Base-by-base conservation (phyloP, 805 yeast species). In the Myxozyma vanderwaltii region DNA sequence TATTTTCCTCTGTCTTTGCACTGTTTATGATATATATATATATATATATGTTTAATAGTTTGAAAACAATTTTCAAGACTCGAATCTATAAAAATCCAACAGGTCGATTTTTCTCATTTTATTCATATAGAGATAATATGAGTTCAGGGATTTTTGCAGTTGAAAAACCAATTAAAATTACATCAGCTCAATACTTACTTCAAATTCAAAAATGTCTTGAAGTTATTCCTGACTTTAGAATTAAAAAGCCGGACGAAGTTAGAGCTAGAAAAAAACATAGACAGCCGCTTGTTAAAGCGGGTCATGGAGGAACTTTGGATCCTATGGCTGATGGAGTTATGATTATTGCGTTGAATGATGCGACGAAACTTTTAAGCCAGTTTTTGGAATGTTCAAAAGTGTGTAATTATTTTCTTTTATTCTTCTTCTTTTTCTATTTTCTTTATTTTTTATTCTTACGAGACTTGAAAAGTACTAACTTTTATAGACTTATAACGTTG, bases 301-400 rank as follows among this genome's bases (percentile, higher is more conserved):
- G 99, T 0, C 99, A 94, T 72, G 99, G 99, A 19, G 99, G 99
- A 8, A 94, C 99, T 0, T 77, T 94, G 39, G 99, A 94, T 69
- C 97, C 98, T 0, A 74, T 89, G 44, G 99, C 99, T 0, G 85
- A 91, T n/a, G 99, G 99, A 10, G 91, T 92, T 0, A 73, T 77
- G 35, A 92, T 95, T 1, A 79, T 94, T 56, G 99, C 99, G 4
- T 82, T 94, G n/a, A 97, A 97, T 4, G 63, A 78, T 0, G 99
- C 99, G 2, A 94, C 99, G 1, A 95, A 92, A 71, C 77, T 81
- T 70, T 76, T 94, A 44, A 86, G 84, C 56, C 77, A 81, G 60
- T 91, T 87, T 69, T 77, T 92, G 21, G 84, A 84, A 31, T 86
- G 96, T 60, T 79, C 81, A 7, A 94, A 94, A 69, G 82, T 84